Conservation (phyloP, 2,329 filamentous ascomycete genomes). For the Aspergillus bombycis region DNA sequence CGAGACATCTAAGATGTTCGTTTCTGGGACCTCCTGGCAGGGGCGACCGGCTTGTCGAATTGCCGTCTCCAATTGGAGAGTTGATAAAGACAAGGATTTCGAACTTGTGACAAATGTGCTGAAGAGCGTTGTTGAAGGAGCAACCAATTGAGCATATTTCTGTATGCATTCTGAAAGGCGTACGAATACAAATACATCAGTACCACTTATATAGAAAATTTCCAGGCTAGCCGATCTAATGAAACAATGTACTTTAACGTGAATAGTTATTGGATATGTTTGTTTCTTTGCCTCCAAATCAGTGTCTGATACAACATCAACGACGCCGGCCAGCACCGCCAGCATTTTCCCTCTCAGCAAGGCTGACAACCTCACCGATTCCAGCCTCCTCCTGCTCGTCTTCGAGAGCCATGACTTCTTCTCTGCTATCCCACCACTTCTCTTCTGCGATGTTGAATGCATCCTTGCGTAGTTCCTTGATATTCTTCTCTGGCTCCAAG, state of each 20-base stretch:
- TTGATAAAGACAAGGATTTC: constrained; percentile 69
- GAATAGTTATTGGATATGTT: background rate
- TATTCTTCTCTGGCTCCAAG: constrained; percentile 57
- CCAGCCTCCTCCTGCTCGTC: constrained; percentile 95
- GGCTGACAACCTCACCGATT: constrained; percentile 89
- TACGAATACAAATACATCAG: background rate
- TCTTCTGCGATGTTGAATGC: constrained; percentile 91
- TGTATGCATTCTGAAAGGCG: background rate
- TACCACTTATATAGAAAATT: background rate
- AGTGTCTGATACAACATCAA: constrained; percentile 21
- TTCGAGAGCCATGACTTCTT: constrained; percentile 88
- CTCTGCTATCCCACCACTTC: constrained; percentile 98
- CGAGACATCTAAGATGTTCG: constrained; percentile 72
- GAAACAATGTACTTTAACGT: background rate
- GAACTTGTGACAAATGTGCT: constrained; percentile 67
- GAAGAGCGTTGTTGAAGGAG: constrained; percentile 46
- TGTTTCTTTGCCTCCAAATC: background rate
- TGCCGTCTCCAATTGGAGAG: constrained; percentile 83
- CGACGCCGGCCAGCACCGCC: constrained; percentile 52
- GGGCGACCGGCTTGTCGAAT: constrained; percentile 76
- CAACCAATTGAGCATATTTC: background rate
- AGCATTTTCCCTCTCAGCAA: constrained; percentile 68
- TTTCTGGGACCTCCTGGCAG: constrained; percentile 79
- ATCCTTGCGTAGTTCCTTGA: constrained; percentile 91
- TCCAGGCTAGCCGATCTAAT: background rate